Percentiles rank a stretch among this genome's conserved stretches.
Evolutionary conservation across 2,329 filamentous ascomycete genomes (phyloP).

Genomic region (Onygenales sp.): DNA sequence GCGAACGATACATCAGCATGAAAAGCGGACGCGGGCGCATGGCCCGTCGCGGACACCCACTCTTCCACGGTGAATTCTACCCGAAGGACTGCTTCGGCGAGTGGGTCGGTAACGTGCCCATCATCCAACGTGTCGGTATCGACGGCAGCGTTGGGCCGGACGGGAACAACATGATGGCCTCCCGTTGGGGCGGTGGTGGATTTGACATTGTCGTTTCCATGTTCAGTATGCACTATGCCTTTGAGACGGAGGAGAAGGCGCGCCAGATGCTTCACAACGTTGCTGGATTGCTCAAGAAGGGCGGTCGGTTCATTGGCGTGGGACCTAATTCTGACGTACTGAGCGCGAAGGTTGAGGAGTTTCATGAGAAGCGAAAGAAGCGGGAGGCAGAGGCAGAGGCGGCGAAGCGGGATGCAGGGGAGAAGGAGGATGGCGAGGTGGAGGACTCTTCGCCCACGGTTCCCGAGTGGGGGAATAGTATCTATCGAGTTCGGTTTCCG

Average conservation of each 20-base stretch:
- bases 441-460: conserved; percentile 57
- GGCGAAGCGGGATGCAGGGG: conserved; percentile 23
- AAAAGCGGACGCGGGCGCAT: conserved; percentile 35
- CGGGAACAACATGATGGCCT: conserved; percentile 44
- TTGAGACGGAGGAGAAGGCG: conserved; percentile 83
- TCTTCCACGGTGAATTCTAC: conserved; percentile 81
- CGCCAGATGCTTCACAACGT: conserved; percentile 91
- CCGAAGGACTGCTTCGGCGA: conserved; percentile 90
- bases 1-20: conserved; percentile 73
- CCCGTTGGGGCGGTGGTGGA: conserved; percentile 61
- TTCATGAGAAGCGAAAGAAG: conserved; percentile 52
- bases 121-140: conserved; percentile 80
- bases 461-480: conserved; percentile 80
- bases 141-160: conserved; percentile 56
- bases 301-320: conserved; percentile 85
- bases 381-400: conserved; percentile 30
- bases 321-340: conserved; percentile 97
- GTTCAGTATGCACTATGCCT: conserved; percentile 99
- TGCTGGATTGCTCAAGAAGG: conserved; percentile 80
- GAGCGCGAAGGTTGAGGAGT: conserved; percentile 64
- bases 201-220: conserved; percentile 98
- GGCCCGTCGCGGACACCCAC: conserved; percentile 43
- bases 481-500: conserved; percentile 85
- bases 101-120: conserved; percentile 67
- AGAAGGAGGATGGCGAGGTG: conserved; percentile 35